Conservation (phyloP, 2,329 filamentous ascomycete species). For the Karstenula rhodostoma region DNA sequence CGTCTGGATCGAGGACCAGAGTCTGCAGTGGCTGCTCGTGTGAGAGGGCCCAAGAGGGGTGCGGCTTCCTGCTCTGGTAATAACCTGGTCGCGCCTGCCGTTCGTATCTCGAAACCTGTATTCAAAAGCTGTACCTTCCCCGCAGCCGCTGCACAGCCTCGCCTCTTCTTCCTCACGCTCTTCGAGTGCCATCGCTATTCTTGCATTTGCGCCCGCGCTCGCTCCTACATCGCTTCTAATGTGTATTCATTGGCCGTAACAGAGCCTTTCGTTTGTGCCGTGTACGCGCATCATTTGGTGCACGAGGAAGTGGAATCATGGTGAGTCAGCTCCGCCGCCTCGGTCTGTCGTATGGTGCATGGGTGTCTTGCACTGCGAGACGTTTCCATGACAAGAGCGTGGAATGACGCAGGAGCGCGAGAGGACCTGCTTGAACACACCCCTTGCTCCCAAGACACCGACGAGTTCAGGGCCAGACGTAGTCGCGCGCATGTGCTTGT, state of each 20-base stretch:
- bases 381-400: not conserved
- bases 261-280: not conserved
- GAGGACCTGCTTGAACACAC: not conserved
- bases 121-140: not conserved
- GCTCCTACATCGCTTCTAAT: constrained; percentile 3
- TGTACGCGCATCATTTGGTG: not conserved
- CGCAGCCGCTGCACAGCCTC: constrained; percentile 8
- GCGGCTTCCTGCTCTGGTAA: not conserved
- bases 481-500: not conserved
- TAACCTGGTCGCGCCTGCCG: not conserved
- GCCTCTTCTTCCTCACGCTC: not conserved
- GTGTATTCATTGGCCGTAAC: constrained; percentile 7
- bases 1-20: not conserved
- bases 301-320: constrained; percentile 3
- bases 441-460: not conserved
- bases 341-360: not conserved
- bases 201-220: not conserved
- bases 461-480: not conserved
- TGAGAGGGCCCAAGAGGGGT: constrained; percentile 1
- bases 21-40: not conserved
- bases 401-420: not conserved
- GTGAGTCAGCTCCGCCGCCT: constrained; percentile 1
- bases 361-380: constrained; percentile 1
- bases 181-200: not conserved
- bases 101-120: not conserved